These are phyloP conservation scores for Halteria grandinella DNA, from an alignment of 73 alveolate genomes.

Conservation along the genomic window DNA sequence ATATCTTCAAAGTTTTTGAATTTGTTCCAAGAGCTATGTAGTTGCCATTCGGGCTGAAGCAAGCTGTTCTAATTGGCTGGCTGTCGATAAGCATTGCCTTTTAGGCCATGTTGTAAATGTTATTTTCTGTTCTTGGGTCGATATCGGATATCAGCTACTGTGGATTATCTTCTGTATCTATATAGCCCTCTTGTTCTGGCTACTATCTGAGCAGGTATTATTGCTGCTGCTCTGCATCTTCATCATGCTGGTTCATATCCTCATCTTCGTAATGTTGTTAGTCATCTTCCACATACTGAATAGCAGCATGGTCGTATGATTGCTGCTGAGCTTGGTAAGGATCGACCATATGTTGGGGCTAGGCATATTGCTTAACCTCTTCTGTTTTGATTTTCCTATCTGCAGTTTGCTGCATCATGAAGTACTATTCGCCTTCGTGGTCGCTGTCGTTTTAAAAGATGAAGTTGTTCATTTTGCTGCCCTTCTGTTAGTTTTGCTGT, in stretches of 20 bases:
- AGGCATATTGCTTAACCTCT: background rate
- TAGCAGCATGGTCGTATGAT: conserved; percentile 10
- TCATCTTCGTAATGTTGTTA: conserved; percentile 44
- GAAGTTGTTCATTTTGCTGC: background rate
- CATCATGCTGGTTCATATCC: conserved; percentile 4
- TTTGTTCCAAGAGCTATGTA: conserved; percentile 96
- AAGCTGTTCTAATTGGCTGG: conserved; percentile 94
- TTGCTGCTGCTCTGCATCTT: conserved; percentile 9
- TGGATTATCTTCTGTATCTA: conserved; percentile 42
- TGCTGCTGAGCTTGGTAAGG: conserved; percentile 18
- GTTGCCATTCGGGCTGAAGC: conserved; percentile 94
- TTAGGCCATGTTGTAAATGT: conserved; percentile 59
- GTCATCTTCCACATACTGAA: conserved; percentile 4
- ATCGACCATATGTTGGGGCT: conserved; percentile 6
- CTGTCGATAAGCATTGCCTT: conserved; percentile 79
- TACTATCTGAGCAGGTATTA: background rate
- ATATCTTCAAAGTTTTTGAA: conserved; percentile 90
- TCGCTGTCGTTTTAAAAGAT: too few species aligned
- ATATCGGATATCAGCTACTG: conserved; percentile 47
- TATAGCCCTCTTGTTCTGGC: conserved; percentile 9
- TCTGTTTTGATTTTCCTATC: background rate
- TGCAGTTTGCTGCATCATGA: background rate
- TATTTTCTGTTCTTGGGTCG: conserved; percentile 52
- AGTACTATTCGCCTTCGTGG: background rate
- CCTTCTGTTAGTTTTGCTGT: too few species aligned